phyloP scores from a whole-genome alignment of 2,329 filamentous ascomycete genomes.

The Cryoendolithus antarcticus region DNA sequence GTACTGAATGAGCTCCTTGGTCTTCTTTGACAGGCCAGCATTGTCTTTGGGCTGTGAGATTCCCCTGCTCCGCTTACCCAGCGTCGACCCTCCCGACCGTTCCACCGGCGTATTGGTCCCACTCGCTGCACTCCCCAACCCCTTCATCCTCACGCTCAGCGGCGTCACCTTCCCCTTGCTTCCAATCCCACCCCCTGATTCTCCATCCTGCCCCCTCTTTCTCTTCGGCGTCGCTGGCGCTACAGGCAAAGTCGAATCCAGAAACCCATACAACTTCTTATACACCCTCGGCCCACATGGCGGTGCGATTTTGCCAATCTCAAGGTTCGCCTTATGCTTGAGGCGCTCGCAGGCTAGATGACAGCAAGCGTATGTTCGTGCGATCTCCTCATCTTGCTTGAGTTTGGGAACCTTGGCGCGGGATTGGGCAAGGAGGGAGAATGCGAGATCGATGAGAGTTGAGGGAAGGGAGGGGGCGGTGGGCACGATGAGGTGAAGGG shows the following conservation, averaged over 20 bases:
- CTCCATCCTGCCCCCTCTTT: conserved; percentile 4
- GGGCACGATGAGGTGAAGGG: conserved; percentile 61
- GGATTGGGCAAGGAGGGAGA: conserved; percentile 67
- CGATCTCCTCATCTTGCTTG: conserved; percentile 77
- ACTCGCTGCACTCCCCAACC: background rate
- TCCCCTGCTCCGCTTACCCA: background rate
- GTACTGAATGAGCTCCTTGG: conserved; percentile 38
- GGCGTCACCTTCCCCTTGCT: background rate
- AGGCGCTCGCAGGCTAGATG: conserved; percentile 84
- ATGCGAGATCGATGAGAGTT: conserved; percentile 58
- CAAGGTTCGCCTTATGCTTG: conserved; percentile 63
- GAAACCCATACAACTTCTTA: conserved; percentile 68
- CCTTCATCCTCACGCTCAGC: background rate
- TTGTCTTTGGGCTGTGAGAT: too few species aligned
- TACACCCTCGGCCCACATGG: conserved; percentile 72
- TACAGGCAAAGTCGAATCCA: conserved; percentile 56
- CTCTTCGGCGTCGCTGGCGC: conserved; percentile 26
- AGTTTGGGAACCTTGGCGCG: conserved; percentile 63
- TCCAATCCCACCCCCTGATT: too few species aligned
- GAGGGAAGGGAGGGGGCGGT: conserved; percentile 57
- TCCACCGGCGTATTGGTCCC: background rate
- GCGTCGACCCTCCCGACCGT: background rate
- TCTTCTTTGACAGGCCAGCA: background rate
- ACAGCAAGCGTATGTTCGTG: conserved; percentile 71
- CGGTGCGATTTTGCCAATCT: conserved; percentile 60